Conservation (phyloP, 2,329 filamentous ascomycete species). For the Fusarium sp. region DNA sequence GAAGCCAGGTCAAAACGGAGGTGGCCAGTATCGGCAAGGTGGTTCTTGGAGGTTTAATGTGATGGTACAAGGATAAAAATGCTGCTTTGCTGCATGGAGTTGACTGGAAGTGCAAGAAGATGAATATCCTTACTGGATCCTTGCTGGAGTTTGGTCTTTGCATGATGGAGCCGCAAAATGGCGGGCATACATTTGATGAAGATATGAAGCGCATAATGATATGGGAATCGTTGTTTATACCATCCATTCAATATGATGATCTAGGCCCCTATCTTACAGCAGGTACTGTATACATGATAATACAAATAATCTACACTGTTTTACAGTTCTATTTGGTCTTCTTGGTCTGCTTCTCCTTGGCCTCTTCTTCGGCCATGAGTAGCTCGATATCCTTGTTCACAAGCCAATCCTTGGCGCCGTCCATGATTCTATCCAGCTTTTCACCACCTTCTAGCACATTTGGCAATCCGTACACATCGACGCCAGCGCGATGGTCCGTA, state of each 20-base stretch:
- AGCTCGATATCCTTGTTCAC: conserved; percentile 79
- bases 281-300: conserved; percentile 34
- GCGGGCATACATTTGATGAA: conserved; percentile 12
- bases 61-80: conserved; percentile 25
- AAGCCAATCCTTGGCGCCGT: conserved; percentile 82
- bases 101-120: conserved; percentile 35
- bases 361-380: conserved; percentile 73
- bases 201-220: conserved; percentile 31
- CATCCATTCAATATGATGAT: conserved; percentile 8
- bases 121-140: conserved; percentile 39
- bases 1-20: conserved; percentile 81
- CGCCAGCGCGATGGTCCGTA: conserved; percentile 86
- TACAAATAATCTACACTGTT: conserved; percentile 22
- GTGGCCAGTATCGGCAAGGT: conserved; percentile 88
- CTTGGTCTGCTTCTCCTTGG: conserved; percentile 45
- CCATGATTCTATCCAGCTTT: conserved; percentile 79
- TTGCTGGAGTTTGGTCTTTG: conserved; percentile 39
- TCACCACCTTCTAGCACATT: conserved; percentile 82
- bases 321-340: conserved; percentile 20
- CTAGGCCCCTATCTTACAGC: conserved; percentile 30
- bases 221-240: conserved; percentile 19
- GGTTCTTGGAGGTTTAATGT: conserved; percentile 88
- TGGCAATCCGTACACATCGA: conserved; percentile 83
- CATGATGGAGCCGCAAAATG: conserved; percentile 13
- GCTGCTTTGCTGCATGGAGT: conserved; percentile 33